Evolutionary conservation across 768 basidiomycete genomes (phyloP).

Genomic region (Leccinum rimulosum): DNA sequence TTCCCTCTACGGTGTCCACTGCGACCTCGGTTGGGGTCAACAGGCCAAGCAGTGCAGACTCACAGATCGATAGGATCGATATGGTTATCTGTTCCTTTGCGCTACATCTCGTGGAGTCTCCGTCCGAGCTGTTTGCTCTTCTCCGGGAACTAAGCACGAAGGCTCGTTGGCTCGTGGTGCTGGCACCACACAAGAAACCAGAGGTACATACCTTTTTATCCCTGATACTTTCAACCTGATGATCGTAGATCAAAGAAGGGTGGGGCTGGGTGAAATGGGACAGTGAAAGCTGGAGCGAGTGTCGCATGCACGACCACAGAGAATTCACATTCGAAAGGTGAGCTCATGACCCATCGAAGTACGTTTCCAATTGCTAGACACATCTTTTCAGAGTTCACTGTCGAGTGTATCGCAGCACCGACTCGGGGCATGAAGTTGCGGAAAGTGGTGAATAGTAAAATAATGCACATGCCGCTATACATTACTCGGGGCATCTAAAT

Average conservation of each 20-base stretch:
- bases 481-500: constrained; percentile 3
- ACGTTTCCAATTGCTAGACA: background rate
- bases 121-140: constrained; percentile 62
- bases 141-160: constrained; percentile 63
- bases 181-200: constrained; percentile 77
- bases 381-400: constrained; percentile 25
- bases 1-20: constrained; percentile 37
- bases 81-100: constrained; percentile 75
- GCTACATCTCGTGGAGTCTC: constrained; percentile 60
- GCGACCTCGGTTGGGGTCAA: constrained; percentile 8
- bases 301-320: constrained; percentile 37
- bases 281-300: constrained; percentile 43
- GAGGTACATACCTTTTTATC: constrained; percentile 43
- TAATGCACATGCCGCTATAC: background rate
- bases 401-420: constrained; percentile 28
- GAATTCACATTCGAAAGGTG: constrained; percentile 51
- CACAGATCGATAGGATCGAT: constrained; percentile 38
- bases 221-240: background rate
- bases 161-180: constrained; percentile 61
- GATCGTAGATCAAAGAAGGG: constrained; percentile 54
- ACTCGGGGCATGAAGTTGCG: background rate
- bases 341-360: constrained; percentile 1
- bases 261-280: constrained; percentile 72
- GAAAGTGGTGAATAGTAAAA: constrained; percentile 5
- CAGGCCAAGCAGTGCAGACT: background rate